Conservation (phyloP, 306 rosid species). For the Quercus engelmannii region DNA sequence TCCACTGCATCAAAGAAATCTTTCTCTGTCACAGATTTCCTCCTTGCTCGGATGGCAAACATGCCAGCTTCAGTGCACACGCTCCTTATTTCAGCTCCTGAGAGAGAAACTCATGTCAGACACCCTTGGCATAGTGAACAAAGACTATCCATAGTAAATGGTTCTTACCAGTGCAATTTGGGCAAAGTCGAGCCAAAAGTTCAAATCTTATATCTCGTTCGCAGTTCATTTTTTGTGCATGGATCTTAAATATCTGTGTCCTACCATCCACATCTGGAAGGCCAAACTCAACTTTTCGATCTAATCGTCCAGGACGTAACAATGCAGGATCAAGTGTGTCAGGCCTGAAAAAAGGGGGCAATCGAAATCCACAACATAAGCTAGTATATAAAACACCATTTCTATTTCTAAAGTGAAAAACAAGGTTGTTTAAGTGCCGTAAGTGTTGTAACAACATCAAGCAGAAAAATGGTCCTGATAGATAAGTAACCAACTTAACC, state of each 20-base stretch:
- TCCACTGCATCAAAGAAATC: slow-evolving; percentile 96
- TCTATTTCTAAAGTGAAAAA: no score
- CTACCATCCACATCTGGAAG: slow-evolving; percentile 96
- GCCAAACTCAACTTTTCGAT: slow-evolving; percentile 95
- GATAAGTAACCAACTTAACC: not conserved
- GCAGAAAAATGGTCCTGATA: no score
- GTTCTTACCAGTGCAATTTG: slow-evolving; percentile 81
- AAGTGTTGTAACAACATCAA: no score
- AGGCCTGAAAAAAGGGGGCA: slow-evolving; percentile 56
- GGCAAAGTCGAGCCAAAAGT: slow-evolving; percentile 93
- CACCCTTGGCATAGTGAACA: no score
- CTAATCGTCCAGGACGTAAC: slow-evolving; percentile 89
- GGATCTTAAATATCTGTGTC: slow-evolving; percentile 90
- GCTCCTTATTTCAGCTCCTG: slow-evolving; percentile 96
- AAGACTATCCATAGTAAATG: not conserved
- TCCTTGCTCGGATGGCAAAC: slow-evolving; percentile 92
- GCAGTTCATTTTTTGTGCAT: slow-evolving; percentile 91
- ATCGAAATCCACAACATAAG: not conserved
- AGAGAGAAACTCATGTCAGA: slow-evolving; percentile 14
- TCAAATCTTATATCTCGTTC: slow-evolving; percentile 93
- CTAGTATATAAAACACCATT: no score
- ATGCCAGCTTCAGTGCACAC: slow-evolving; percentile 98
- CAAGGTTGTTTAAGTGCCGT: no score
- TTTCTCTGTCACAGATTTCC: slow-evolving; percentile 94
- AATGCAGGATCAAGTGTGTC: slow-evolving; percentile 98